Percentiles rank a stretch among this genome's conserved stretches.
phyloP scores from a whole-genome alignment of 345 rosid genomes.

The Lepidium aucheri region DNA sequence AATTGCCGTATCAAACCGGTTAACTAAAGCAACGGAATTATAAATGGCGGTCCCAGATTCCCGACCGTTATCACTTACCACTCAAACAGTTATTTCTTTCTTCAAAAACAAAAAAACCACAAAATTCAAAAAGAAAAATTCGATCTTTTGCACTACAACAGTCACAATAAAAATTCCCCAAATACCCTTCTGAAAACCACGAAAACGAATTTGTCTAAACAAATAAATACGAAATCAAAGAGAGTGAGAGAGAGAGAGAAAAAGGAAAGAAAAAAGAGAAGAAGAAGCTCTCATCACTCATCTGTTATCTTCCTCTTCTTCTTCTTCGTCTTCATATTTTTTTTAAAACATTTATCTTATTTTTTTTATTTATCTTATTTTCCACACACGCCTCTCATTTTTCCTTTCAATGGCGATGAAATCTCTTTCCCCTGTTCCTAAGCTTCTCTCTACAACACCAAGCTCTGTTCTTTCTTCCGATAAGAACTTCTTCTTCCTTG shows the following conservation, averaged over 20 bases:
- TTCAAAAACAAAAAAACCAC: not conserved
- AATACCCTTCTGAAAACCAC: slow-evolving; percentile 9
- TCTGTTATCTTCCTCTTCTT: slow-evolving; percentile 32
- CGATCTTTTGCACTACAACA: slow-evolving; percentile 1
- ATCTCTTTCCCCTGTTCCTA: slow-evolving; percentile 47
- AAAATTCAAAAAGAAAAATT: not conserved
- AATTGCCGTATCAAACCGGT: not conserved
- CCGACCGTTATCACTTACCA: slow-evolving; percentile 35
- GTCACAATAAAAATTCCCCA: not conserved
- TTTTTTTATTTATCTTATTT: slow-evolving; percentile 16
- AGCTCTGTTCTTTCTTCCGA: slow-evolving; percentile 36
- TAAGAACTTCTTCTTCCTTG: slow-evolving; percentile 42
- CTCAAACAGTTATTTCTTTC: slow-evolving; percentile 15
- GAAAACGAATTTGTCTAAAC: slow-evolving; percentile 8
- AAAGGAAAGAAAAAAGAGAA: slow-evolving; percentile 34
- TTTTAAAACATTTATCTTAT: not conserved
- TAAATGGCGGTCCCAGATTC: slow-evolving; percentile 30
- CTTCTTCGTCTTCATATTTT: slow-evolving; percentile 16
- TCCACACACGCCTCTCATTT: slow-evolving; percentile 24
- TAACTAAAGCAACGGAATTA: slow-evolving; percentile 1
- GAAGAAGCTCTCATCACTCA: slow-evolving; percentile 41
- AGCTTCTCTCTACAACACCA: slow-evolving; percentile 36
- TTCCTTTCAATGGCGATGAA: slow-evolving; percentile 33
- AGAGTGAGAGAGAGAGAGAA: slow-evolving; percentile 23
- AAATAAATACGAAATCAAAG: slow-evolving; percentile 25